phyloP scores from a whole-genome alignment of 345 rosid species.

The Eucalyptus victrix region DNA sequence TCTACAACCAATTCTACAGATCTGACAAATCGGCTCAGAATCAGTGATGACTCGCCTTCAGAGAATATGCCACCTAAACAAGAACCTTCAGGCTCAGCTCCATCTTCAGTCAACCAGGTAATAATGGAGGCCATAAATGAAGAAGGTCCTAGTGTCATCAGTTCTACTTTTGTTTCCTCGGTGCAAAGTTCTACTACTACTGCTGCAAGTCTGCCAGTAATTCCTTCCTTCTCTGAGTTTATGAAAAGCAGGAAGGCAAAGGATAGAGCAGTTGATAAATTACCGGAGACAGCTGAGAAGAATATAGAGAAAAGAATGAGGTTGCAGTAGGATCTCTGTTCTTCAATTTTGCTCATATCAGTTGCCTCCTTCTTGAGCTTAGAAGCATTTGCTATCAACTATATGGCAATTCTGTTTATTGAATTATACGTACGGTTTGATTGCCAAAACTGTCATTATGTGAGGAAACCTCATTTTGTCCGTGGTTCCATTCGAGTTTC shows the following conservation, averaged over 20 bases:
- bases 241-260: constrained; percentile 29
- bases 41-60: background rate
- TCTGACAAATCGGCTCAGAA: constrained; percentile 17
- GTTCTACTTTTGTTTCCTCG: background rate
- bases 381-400: background rate
- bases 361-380: background rate
- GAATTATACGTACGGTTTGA: background rate
- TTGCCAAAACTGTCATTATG: background rate
- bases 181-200: background rate
- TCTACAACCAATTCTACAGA: constrained; percentile 31
- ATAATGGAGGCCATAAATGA: background rate
- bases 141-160: background rate
- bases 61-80: background rate
- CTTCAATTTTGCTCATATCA: background rate
- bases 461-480: background rate
- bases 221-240: constrained; percentile 79
- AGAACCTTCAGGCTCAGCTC: constrained; percentile 2
- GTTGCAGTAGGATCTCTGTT: constrained; percentile 17
- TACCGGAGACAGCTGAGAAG: constrained; percentile 9
- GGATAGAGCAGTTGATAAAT: constrained; percentile 7
- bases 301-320: constrained; percentile 42
- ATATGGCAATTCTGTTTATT: background rate
- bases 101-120: background rate
- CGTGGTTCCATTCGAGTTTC: background rate
- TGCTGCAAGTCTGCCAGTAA: constrained; percentile 24